Evolutionary conservation across 1,284 basidiomycete genomes (phyloP).

Genomic region (Puccinia hordei): DNA sequence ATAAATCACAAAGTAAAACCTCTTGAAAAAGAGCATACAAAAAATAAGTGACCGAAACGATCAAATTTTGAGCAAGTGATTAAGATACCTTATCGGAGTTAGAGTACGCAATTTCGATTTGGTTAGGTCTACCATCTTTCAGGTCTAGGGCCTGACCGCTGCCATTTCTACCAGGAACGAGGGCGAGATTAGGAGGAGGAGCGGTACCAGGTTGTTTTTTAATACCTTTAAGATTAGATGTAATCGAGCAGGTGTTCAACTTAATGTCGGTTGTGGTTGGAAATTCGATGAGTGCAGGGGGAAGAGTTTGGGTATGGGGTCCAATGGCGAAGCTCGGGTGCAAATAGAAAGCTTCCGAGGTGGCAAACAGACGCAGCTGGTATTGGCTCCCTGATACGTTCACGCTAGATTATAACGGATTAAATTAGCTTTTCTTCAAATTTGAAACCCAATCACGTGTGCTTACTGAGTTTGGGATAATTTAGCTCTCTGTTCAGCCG

Average conservation of each 20-base stretch:
- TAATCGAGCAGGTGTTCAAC: constrained; percentile 72
- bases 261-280: constrained; percentile 86
- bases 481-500: constrained; percentile 68
- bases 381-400: constrained; percentile 66
- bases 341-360: constrained; percentile 67
- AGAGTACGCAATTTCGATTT: constrained; percentile 82
- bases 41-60: not conserved
- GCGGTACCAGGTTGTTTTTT: constrained; percentile 97
- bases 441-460: not conserved
- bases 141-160: constrained; percentile 63
- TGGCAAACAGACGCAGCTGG: constrained; percentile 86
- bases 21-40: constrained; percentile 8
- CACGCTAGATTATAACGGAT: not conserved
- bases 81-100: constrained; percentile 68
- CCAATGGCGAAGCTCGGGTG: constrained; percentile 67
- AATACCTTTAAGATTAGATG: constrained; percentile 81
- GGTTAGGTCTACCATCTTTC: constrained; percentile 64
- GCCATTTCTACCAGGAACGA: constrained; percentile 58
- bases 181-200: constrained; percentile 78
- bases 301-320: constrained; percentile 63
- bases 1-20: constrained; percentile 39
- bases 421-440: constrained; percentile 27
- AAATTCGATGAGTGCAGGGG: constrained; percentile 71
- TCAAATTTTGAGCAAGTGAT: constrained; percentile 53
- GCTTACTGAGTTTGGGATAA: constrained; percentile 59